A percentile compares a stretch with the other conserved stretches of the same genome.
phyloP scores from a whole-genome alignment of 139 green algal species.

The Chlamydomonas asymmetrica region DNA sequence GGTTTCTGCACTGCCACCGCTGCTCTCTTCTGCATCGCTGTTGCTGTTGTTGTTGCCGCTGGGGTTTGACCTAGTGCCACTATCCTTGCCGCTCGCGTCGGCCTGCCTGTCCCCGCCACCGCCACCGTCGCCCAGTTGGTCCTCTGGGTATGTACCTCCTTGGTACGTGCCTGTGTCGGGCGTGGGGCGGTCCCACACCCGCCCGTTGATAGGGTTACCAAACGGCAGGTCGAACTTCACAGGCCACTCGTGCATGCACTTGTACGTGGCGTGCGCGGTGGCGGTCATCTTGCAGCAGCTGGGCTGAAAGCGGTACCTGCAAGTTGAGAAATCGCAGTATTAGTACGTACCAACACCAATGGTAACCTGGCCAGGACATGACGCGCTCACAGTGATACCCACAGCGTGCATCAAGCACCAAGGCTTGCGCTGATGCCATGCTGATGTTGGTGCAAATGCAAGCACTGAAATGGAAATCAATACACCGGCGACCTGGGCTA shows the following conservation, averaged over 20 bases:
- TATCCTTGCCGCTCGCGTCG: too few species aligned
- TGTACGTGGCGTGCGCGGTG: neutral
- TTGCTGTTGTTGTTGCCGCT: too few species aligned
- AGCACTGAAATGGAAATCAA: neutral
- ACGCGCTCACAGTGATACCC: neutral
- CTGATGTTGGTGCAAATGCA: neutral
- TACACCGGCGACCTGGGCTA: neutral
- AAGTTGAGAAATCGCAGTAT: neutral
- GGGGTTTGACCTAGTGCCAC: too few species aligned
- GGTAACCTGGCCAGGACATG: neutral
- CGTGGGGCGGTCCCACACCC: constrained; percentile 34
- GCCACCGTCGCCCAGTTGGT: too few species aligned
- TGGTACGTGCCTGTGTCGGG: constrained; percentile 38
- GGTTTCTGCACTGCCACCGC: too few species aligned
- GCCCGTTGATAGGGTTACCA: constrained; percentile 36
- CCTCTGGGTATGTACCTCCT: constrained; percentile 24
- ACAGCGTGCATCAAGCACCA: neutral
- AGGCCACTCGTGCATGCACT: constrained; percentile 27
- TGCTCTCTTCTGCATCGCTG: too few species aligned
- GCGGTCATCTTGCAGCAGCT: constrained; percentile 35
- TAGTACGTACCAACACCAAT: neutral
- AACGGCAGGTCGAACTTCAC: constrained; percentile 28
- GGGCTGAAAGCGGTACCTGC: constrained; percentile 16
- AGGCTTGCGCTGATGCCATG: too few species aligned
- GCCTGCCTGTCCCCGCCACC: too few species aligned